Base-by-base conservation (phyloP, 306 rosid species). In the Quercus bicolor region DNA sequence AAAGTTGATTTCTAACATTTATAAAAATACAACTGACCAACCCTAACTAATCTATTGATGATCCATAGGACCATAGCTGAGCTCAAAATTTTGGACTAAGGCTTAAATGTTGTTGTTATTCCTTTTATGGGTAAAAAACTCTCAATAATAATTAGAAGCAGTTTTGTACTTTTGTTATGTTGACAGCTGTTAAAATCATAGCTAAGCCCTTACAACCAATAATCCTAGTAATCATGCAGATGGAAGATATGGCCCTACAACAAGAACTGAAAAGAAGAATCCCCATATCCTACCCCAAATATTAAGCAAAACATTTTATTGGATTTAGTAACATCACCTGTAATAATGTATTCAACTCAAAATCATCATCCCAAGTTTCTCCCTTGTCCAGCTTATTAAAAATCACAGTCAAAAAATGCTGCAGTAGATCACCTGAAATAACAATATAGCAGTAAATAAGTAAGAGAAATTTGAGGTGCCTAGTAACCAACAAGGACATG, bases 321-420 rank as follows among this genome's bases (percentile, higher is more conserved):
- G 68, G 66, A 82, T 52, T 69, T 81, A 77, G 78, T 74, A 64
- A 82, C 21, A 51, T 66, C 75, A 92, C 98, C 98, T 95, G 98
- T 84, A 95, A 84, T 77, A 91, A 86, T 3, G 97, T 88, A 86
- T 95, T 95, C 61, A 95, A 88, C 89, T 92, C 98, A 75, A 95
- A 95, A 74, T 95, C 98, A 83, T 92, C 98, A 71, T 92, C 98
- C 97, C 92, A 95, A 37, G 93, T 87, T 91, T 95, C 98, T 59
- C 97, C 96, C 82, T 89, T 89, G 83, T 95, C 98, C 82, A 95
- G 82, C 87, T 95, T 95, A 81, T 83, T 88, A 80, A 95, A 95
- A 84, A 88, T 92, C 75, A 95, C 90, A 26, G 93, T 92, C 86
- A 89, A 71, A 87, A 95, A 95, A 84, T 95, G 97, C 85, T 92